A percentile compares a stretch with the other conserved stretches of the same genome.
Conservation (phyloP, 495 filamentous ascomycete genomes). For the Extremus antarcticus region DNA sequence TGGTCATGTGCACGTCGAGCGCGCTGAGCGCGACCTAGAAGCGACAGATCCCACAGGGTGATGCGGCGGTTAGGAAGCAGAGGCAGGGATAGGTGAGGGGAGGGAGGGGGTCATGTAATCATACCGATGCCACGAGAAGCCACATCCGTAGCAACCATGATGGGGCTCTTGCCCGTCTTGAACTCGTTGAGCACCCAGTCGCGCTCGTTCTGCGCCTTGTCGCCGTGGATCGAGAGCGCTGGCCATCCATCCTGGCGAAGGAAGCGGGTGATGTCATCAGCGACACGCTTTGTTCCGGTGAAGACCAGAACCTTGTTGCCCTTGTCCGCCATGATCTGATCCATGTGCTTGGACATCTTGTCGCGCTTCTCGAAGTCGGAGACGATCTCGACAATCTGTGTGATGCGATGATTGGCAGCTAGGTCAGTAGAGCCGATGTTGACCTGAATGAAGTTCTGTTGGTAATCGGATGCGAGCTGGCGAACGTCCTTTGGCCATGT, state of each 20-base stretch:
- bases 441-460: slow-evolving; percentile 95
- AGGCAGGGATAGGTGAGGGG: slow-evolving; percentile 31
- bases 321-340: slow-evolving; percentile 95
- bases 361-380: slow-evolving; percentile 97
- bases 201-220: slow-evolving; percentile 98
- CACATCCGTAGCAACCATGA: slow-evolving; percentile 98
- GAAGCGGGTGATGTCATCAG: slow-evolving; percentile 97
- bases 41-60: slow-evolving; percentile 33
- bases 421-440: slow-evolving; percentile 97
- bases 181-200: slow-evolving; percentile 99
- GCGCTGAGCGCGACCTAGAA: slow-evolving; percentile 40
- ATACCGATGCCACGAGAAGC: slow-evolving; percentile 99
- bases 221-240: slow-evolving; percentile 95
- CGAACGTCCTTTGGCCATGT: slow-evolving; percentile 99
- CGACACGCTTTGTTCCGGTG: slow-evolving; percentile 95
- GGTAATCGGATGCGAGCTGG: slow-evolving; percentile 86
- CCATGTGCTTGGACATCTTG: slow-evolving; percentile 91
- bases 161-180: slow-evolving; percentile 89
- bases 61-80: slow-evolving; percentile 23
- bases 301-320: slow-evolving; percentile 91
- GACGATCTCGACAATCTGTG: slow-evolving; percentile 91
- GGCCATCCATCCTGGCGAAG: slow-evolving; percentile 98
- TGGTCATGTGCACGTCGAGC: slow-evolving; percentile 62
- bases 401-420: slow-evolving; percentile 96
- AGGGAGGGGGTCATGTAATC: slow-evolving; percentile 51